Base-by-base conservation (phyloP, 2,329 filamentous ascomycete genomes). In the Xylaria sp. region DNA sequence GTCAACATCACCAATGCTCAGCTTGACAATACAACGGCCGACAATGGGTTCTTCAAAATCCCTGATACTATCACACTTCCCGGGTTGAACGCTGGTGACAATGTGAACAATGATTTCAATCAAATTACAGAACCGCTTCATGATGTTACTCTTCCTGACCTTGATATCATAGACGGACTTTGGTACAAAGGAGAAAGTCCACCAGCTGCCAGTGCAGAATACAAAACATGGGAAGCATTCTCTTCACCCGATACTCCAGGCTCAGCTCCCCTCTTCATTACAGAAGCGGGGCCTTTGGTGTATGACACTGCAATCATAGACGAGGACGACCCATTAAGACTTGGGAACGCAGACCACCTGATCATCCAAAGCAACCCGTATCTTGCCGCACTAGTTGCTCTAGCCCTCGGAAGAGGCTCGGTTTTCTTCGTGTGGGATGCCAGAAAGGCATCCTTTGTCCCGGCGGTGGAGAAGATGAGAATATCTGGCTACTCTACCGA, bases 141-240 rank as follows among this genome's bases (percentile, higher is more conserved):
- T 57, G 64, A 72, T 33, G 53, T 62, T 44, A 17, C 64, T 31
- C 49, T 72, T 13, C 62, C 64, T 21, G 71, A 73, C 51, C 58
- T 71, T n/a, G 63, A 72, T 38, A 60, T 70, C 8, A 70, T 73
- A 37, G 65, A 70, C 3, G 79, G 85, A 38, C 64, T 82, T 1
- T 89, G 87, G 86, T 73, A 81, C 35, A 69, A 75, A 0, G 71
- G 76, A 1, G 75, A 79, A 7, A 70, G 76, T 11, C 63, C 70
- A 9, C 49, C 68, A 1, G 54, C 67, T n/a, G 72, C 72, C 4
- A 52, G 63, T 4, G 75, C 81, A 6, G 73, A 77, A 38, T 86
- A 87, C 69, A 84, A 83, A 62, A 89, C 88, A 0, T 95, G 91
- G 91, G 87, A 92, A 66, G 77, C 75, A 1, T 93, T 93, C 68